Conservation (phyloP, 2,329 filamentous ascomycete genomes). For the Aureobasidium zeae region DNA sequence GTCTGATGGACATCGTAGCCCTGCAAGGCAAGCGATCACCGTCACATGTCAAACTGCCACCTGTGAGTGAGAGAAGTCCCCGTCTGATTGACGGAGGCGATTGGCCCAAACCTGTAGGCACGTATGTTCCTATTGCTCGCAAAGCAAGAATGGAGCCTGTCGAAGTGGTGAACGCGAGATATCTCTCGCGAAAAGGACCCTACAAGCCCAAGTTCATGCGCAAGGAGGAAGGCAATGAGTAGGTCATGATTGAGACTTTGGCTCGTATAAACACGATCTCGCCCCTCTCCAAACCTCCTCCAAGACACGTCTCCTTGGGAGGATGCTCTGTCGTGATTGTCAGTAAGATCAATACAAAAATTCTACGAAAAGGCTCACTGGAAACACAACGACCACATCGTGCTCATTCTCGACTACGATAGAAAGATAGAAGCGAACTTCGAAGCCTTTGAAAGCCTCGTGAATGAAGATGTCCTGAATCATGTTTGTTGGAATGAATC, state of each 20-base stretch:
- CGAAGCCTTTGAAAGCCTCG: constrained; percentile 88
- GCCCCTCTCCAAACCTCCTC: constrained; percentile 87
- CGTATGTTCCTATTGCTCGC: constrained; percentile 49
- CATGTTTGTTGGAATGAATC: constrained; percentile 81
- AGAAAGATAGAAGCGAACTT: constrained; percentile 79
- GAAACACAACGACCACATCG: constrained; percentile 91
- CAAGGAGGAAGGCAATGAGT: constrained; percentile 23
- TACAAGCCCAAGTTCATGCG: constrained; percentile 24
- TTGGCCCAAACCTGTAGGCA: constrained; percentile 44
- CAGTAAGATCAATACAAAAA: neutral
- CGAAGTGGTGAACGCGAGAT: constrained; percentile 54
- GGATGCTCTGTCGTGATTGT: constrained; percentile 41
- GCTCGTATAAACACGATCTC: constrained; percentile 71
- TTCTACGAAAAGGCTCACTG: constrained; percentile 39
- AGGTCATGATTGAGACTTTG: constrained; percentile 33
- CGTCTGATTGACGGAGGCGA: constrained; percentile 53
- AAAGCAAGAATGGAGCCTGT: constrained; percentile 48
- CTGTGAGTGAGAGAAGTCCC: constrained; percentile 29
- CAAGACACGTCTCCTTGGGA: constrained; percentile 65
- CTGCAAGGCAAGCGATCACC: constrained; percentile 27
- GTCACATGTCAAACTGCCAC: constrained; percentile 16
- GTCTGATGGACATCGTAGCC: constrained; percentile 57
- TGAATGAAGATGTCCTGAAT: constrained; percentile 92
- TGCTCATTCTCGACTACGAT: constrained; percentile 85
- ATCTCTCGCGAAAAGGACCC: constrained; percentile 43